Evolutionary conservation across 768 basidiomycete species (phyloP), one percentile per base, ranked within the genome.

Genomic region (Hemileccinum rubropunctum): DNA sequence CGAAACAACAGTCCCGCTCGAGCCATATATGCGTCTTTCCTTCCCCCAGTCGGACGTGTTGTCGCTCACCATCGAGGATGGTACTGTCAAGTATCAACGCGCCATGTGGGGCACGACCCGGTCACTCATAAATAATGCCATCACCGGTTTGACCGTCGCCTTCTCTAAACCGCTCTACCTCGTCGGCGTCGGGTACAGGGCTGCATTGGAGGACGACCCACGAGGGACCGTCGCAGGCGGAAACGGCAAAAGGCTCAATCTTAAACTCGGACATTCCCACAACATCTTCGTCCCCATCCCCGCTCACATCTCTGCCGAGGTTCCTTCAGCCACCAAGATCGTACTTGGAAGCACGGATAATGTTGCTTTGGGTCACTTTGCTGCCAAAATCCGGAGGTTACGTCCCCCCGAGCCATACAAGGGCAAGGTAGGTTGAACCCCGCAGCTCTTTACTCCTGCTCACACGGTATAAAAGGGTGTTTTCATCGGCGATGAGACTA

Each of bases 371-470:
- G 93, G 93, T 2, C 75, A 91, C 56, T 95, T 95, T 64, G 89
- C 93, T 0, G 92, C 95, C 6, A 81, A 83, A 56, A 84, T 98
- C 21, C 77, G 94, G 54, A 79, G 77, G 51, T 86, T 84, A 73
- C 80, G 95, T 59, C 86, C 86, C 58, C 95, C 95, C 18, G 95
- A 99, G 65, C 95, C 94, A 14, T 99, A 98, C 72, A 92, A 98
- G 72, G 95, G 94, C 65, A 98, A 98, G 80, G 94, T 95, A 62
- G 45, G 88, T 71, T 40, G 9, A 1, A 15, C 17, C 26, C n/a
- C 3, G 20, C 40, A 3, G 18, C 38, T 30, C 18, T 33, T 28
- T 23, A 14, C 20, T 28, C 33, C 38, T 20, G n/a, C 53, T 53
- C 34, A 50, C 23, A 38, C 49, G 40, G 42, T 26, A 27, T 50